These are phyloP conservation scores for Lolium perenne DNA, from an alignment of 176 grass and related monocot species.

Conservation along the genomic window DNA sequence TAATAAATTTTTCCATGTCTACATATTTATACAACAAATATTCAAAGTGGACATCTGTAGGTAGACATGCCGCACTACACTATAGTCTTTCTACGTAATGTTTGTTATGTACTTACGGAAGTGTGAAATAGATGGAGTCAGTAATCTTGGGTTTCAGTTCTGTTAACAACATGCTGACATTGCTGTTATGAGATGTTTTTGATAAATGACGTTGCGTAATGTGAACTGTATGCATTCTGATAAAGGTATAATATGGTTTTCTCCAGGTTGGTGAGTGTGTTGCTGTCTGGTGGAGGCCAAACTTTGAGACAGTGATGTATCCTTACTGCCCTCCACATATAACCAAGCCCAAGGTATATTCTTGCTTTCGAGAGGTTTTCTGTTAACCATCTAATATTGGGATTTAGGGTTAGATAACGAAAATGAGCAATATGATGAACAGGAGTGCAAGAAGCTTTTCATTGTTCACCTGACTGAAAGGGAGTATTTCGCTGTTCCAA, in stretches of 20 bases:
- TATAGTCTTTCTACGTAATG: neutral
- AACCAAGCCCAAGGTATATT: constrained; percentile 93
- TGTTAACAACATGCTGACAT: neutral
- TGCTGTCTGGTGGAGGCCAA: constrained; percentile 99
- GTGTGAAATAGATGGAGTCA: neutral
- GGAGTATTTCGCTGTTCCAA: constrained; percentile 99
- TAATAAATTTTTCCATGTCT: neutral
- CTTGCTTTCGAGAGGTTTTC: constrained; percentile 16
- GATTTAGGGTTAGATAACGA: neutral
- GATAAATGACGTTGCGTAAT: neutral
- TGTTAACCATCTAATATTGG: neutral
- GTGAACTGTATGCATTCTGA: neutral
- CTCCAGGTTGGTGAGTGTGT: constrained; percentile 95
- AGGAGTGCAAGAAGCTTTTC: constrained; percentile 99
- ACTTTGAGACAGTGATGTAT: constrained; percentile 99
- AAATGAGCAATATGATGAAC: constrained; percentile 33
- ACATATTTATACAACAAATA: neutral
- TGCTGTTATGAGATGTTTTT: neutral
- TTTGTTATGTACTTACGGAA: constrained; percentile 8
- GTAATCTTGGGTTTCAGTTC: neutral
- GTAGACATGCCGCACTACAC: neutral
- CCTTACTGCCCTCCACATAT: constrained; percentile 99
- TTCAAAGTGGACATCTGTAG: constrained; percentile 14
- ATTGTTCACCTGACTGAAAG: constrained; percentile 95
- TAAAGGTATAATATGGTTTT: neutral